Evolutionary conservation across 768 basidiomycete species (phyloP).

Genomic region (Cubamyces sp.): DNA sequence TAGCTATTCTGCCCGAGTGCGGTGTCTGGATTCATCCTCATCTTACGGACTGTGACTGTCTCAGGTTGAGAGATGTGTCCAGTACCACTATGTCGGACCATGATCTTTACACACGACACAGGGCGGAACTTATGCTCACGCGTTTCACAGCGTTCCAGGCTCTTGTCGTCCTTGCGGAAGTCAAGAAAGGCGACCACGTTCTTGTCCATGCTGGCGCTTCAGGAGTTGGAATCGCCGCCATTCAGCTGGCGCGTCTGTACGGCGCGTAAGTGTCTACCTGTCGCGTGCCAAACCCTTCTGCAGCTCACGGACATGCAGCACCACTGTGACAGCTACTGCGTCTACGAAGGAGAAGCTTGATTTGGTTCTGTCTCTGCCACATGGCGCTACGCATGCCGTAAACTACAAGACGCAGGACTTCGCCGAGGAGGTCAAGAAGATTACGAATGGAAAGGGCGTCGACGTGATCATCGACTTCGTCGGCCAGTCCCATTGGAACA

Average conservation of each 20-base stretch:
- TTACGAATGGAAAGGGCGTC: slow-evolving; percentile 71
- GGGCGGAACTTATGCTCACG: not conserved
- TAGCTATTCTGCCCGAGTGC: not conserved
- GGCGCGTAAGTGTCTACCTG: slow-evolving; percentile 63
- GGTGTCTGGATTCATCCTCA: too few species aligned
- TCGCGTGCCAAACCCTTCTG: slow-evolving; percentile 10
- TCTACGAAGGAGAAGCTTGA: slow-evolving; percentile 83
- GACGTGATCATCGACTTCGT: slow-evolving; percentile 88
- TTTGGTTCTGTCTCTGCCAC: slow-evolving; percentile 68
- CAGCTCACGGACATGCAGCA: slow-evolving; percentile 41
- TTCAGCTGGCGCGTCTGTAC: slow-evolving; percentile 77
- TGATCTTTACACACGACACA: not conserved
- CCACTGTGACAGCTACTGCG: slow-evolving; percentile 81
- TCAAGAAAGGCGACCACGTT: slow-evolving; percentile 73
- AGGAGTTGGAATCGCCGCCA: slow-evolving; percentile 87
- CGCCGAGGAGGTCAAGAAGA: slow-evolving; percentile 67
- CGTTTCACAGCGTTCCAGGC: slow-evolving; percentile 58
- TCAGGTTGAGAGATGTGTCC: not conserved
- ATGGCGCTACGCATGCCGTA: slow-evolving; percentile 72
- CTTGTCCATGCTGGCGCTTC: slow-evolving; percentile 92
- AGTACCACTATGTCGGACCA: not conserved
- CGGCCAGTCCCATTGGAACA: slow-evolving; percentile 71
- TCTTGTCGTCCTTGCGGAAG: slow-evolving; percentile 65
- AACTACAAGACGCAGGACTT: slow-evolving; percentile 91
- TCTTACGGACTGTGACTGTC: too few species aligned